phyloP scores from a whole-genome alignment of 768 basidiomycete genomes.

The Collybiopsis confluens region DNA sequence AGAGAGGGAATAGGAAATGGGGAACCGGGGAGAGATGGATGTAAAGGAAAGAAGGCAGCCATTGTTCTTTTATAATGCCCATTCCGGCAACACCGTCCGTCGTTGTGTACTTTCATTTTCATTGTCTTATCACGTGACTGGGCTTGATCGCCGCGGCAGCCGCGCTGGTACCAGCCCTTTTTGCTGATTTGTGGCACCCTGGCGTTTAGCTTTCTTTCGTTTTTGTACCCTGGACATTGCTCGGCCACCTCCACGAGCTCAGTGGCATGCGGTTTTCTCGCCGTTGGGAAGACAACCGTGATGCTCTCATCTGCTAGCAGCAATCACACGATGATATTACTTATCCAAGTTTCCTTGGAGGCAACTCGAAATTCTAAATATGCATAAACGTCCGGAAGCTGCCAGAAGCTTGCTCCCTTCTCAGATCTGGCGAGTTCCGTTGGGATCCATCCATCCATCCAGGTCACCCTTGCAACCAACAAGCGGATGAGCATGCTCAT shows the following conservation, averaged over 20 bases:
- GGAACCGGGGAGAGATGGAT: not conserved
- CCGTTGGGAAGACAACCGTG: constrained; percentile 3
- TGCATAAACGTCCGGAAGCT: too few relatives aligned
- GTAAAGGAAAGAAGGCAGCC: not conserved
- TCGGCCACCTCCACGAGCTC: not conserved
- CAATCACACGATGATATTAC: not conserved
- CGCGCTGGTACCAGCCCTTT: not conserved
- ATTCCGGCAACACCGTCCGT: not conserved
- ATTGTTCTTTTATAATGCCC: not conserved
- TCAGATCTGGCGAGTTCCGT: too few relatives aligned
- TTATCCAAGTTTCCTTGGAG: too few relatives aligned
- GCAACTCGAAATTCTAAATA: too few relatives aligned
- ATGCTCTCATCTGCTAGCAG: not conserved
- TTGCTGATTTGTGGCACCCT: not conserved
- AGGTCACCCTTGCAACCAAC: too few relatives aligned
- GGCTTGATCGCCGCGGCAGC: not conserved
- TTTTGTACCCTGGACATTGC: not conserved
- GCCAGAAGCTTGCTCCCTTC: too few relatives aligned
- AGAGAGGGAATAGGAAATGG: constrained; percentile 12
- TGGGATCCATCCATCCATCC: too few relatives aligned
- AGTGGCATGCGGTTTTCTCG: not conserved
- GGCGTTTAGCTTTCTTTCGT: not conserved
- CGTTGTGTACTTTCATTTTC: not conserved
- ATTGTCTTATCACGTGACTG: not conserved
- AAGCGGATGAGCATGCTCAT: too few relatives aligned